Evolutionary conservation across 1,284 basidiomycete species (phyloP).

Genomic region (Leccinum pallidistipes): DNA sequence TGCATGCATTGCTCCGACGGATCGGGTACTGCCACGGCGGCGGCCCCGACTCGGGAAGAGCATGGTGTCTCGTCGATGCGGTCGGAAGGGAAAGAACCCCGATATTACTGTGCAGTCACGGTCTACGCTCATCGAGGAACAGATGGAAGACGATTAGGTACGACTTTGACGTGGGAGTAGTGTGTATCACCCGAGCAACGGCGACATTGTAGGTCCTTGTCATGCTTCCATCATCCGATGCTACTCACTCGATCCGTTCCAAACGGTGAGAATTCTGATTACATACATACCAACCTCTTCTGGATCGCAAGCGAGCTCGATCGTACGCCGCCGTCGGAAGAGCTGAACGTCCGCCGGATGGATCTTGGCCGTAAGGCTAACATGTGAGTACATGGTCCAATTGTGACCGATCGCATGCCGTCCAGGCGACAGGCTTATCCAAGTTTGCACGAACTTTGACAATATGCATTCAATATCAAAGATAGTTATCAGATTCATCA

Average conservation of each 20-base stretch:
- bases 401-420: neutral
- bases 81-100: no score
- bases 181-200: neutral
- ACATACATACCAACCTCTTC: neutral
- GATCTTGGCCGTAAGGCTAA: neutral
- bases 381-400: neutral
- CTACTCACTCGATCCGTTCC: neutral
- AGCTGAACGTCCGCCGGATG: neutral
- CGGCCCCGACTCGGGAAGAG: no score
- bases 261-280: neutral
- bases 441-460: neutral
- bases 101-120: neutral
- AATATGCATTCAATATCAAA: neutral
- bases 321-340: neutral
- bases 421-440: neutral
- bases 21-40: no score
- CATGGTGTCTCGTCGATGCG: no score
- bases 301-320: neutral
- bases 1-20: no score
- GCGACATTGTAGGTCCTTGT: neutral
- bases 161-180: neutral
- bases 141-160: neutral
- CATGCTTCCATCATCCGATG: neutral
- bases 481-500: neutral
- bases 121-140: neutral